Conservation (phyloP, 2,329 filamentous ascomycete genomes). For the Botrytis fragariae region DNA sequence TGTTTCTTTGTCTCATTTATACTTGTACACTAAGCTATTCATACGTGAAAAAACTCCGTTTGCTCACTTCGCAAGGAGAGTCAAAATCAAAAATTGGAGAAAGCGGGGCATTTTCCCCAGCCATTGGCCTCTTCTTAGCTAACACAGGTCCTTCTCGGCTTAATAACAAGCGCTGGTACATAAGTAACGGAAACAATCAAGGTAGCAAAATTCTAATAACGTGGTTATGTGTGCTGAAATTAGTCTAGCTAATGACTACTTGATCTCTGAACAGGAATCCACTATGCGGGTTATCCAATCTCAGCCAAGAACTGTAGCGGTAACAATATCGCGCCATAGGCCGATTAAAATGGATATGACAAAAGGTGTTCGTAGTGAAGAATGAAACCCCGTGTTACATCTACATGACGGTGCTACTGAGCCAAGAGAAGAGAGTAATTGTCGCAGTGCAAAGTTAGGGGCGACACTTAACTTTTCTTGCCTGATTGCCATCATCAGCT, state of each 20-base stretch:
- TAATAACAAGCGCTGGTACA: not conserved
- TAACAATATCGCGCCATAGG: not conserved
- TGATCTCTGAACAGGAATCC: not conserved
- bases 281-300: not conserved
- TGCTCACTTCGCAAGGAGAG: not conserved
- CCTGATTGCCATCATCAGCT: not conserved
- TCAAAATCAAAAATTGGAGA: not conserved
- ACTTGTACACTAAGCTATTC: not conserved
- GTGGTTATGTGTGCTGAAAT: not conserved
- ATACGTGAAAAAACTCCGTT: not conserved
- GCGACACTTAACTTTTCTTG: not conserved
- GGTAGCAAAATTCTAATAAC: not conserved
- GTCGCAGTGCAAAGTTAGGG: not conserved
- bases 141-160: not conserved
- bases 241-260: not conserved
- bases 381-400: no score
- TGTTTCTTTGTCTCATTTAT: not conserved
- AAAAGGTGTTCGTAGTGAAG: not conserved
- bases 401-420: not conserved
- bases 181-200: not conserved
- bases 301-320: not conserved
- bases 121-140: not conserved
- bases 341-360: not conserved
- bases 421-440: not conserved
- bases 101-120: not conserved